Evolutionary conservation across 2,329 filamentous ascomycete species (phyloP), one percentile per base, ranked within the genome.

Genomic region (Aspergillus thermomutatus): DNA sequence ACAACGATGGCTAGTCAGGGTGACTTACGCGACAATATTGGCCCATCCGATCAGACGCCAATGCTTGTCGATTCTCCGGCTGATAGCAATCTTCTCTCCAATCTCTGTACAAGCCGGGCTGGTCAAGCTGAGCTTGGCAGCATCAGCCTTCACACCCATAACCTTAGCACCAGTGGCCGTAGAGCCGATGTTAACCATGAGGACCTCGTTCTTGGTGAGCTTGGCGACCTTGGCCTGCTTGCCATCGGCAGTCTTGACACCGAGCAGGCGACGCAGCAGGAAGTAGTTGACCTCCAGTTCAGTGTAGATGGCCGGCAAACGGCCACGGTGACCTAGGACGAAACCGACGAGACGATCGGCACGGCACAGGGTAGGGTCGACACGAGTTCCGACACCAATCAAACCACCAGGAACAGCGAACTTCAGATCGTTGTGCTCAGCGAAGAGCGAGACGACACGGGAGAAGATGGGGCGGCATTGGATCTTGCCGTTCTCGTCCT

Each of bases 281-380:
- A 97, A 99, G 83, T 97, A 99, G 85, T 97, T 97, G 78, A 97
- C 92, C 80, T 99, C 94, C 60, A 99, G 89, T 79, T 99, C 94
- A 67, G 89, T 94, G 83, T 97, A 99, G 76, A 99, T 97, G 73
- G 94, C 91, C 50, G 94, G 94, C 25, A 99, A 87, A 68, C 89
- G 87, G 65, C 94, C 94, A 79, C 92, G 92, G 68, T 97, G 88
- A 75, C 94, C 94, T 59, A 99, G 87, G 52, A 99, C 94, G 84
- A 96, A 96, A 75, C 94, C 94, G 66, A 99, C 94, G 10, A 99
- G 87, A 86, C 94, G 93, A 86, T 99, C 94, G 67, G 94, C 94
- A 87, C 94, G 87, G 87, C 94, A 99, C 53, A 99, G 88, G 4
- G 94, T 99, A 59, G 94, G 94, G 75, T 99, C 94, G 70, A 99